Base-by-base conservation (phyloP, 1,284 basidiomycete genomes). In the Microbotryum lychnidis-dioicae region DNA sequence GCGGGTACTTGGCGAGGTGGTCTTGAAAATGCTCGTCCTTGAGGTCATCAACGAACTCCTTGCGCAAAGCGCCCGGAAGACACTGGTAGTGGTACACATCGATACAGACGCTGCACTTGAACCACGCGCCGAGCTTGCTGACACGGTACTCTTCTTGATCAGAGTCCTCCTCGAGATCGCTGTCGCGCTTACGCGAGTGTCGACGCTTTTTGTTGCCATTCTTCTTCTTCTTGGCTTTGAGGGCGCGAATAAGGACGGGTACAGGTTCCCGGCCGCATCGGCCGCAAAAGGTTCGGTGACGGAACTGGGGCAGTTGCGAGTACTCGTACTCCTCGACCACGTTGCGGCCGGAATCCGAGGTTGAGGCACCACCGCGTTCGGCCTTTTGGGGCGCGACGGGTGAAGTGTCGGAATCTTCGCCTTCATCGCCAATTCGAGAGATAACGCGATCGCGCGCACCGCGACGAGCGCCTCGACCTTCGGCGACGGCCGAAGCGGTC, bases 31-130 rank as follows among this genome's bases (percentile, higher is more conserved):
- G 59, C 20, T 59, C 58, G 3, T 50, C 56, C 10, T 64, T 63
- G 54, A 67, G 56, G 12, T 20, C 21, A 29, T 61, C 58, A 56
- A 25, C 25, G 49, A 64, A 42, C 21, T 64, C 57, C 52, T 58
- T 58, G 47, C 59, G 63, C 21, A 60, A 29, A 1, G 58, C 21
- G 9, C 18, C 54, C 5, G 58, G 58, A 4, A 69, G 56, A 51
- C 67, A 69, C 33, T 52, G 55, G 12, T 57, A 69, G 44, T 69
- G 67, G 52, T 62, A 69, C 16, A 59, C 47, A 18, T 45, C 50
- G 48, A 58, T 56, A 55, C 67, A 69, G 21, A 58, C 54, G n/a
- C 50, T 57, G 48, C 67, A 69, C 47, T 69, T 60, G 37, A 66
- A 37, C 67, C 67, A 69, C 0, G 67, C 58, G 8, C 67, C 67